A percentile compares a stretch with the other conserved stretches of the same genome.
phyloP scores from a whole-genome alignment of 1,284 basidiomycete species.

The Ustilago lituana region DNA sequence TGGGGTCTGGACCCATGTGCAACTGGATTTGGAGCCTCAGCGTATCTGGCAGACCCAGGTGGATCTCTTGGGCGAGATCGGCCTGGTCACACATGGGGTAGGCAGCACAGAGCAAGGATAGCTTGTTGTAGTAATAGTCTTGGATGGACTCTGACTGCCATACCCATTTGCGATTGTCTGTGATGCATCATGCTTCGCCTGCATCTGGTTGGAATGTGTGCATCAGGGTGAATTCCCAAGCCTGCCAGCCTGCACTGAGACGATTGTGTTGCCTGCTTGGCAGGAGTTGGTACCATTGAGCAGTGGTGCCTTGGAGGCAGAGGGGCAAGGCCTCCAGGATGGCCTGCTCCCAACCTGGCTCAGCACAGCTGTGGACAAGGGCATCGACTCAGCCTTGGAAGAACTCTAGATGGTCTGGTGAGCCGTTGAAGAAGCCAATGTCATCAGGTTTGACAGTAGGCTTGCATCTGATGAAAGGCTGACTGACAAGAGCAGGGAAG shows the following conservation, averaged over 20 bases:
- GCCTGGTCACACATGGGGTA: no score
- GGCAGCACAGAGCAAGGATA: not conserved
- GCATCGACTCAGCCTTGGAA: not conserved
- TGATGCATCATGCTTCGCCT: not conserved
- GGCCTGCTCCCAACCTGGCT: not conserved
- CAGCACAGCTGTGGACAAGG: not conserved
- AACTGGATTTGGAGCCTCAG: not conserved
- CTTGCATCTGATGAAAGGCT: no score
- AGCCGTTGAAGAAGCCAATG: not conserved
- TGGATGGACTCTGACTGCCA: not conserved
- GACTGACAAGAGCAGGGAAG: no score
- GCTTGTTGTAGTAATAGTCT: not conserved
- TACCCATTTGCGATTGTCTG: not conserved
- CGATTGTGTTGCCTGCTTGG: no score
- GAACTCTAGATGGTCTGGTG: not conserved
- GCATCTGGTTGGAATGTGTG: not conserved
- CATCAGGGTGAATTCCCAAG: not conserved
- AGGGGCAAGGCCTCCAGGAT: not conserved
- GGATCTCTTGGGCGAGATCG: no score
- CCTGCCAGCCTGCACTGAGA: not conserved
- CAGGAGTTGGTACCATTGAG: not conserved
- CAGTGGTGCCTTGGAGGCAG: not conserved
- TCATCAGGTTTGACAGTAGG: conserved; percentile 2
- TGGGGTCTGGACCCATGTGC: not conserved
- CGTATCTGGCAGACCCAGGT: not conserved